Evolutionary conservation across 805 yeast species (phyloP), one percentile per base, ranked within the genome.

Genomic region (Pichia membranifaciens): DNA sequence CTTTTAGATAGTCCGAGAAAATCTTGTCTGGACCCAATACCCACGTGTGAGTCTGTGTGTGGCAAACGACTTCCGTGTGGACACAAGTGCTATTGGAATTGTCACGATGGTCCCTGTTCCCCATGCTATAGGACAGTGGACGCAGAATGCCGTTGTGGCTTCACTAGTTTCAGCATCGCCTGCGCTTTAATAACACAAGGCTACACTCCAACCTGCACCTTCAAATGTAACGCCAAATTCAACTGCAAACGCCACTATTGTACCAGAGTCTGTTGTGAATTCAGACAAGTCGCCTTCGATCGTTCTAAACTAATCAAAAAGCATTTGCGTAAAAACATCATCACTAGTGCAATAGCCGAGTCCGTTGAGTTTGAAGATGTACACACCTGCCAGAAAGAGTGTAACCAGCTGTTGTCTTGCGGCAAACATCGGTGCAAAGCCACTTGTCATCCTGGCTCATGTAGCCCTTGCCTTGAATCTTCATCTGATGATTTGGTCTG

Each of bases 201-300:
- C 0, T 62, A 67, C 32, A 54, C 51, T 9, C 88, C 96, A 16
- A 67, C 63, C 29, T 89, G 97, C 66, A 65, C 63, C 5, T 79
- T 81, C 43, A 82, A 82, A 59, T 90, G 96, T 64, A 76, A 79
- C 39, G 85, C 88, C 0, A 65, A 81, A 42, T 73, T 85, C 64
- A 84, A 81, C 51, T 89, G 97, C 62, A 78, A 91, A 51, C 78
- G 87, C 50, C 97, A 89, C 66, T 72, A 81, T 51, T 93, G 96
- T 63, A 63, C 72, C 16, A 72, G 70, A 12, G 64, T 70, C 15
- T 89, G 97, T 62, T 89, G 97, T 62, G 68, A 74, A 12, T 81
- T 70, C 51, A 91, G 85, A 58, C 77, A 74, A 29, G 54, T 62
- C 4, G 95, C 93, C 0, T 65, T 73, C 39, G 69, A 62, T 34